Percentiles rank a stretch among this genome's conserved stretches.
Evolutionary conservation across 768 basidiomycete genomes (phyloP).

Genomic region (Infundibulicybe gibba): DNA sequence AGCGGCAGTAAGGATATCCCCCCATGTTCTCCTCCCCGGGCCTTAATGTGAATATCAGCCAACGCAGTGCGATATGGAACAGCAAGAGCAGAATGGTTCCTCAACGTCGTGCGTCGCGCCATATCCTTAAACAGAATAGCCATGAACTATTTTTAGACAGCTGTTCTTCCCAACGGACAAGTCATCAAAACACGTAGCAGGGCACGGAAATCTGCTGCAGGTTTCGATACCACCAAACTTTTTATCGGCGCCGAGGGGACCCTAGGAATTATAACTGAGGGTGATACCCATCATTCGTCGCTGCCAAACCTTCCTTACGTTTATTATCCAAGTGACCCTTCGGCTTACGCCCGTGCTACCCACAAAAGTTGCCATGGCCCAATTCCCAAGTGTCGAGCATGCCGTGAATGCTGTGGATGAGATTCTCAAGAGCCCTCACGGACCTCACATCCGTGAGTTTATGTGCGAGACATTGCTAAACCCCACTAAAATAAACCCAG

Average conservation of each 20-base stretch:
- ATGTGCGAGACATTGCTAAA: neutral
- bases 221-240: constrained; percentile 83
- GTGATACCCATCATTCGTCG: constrained; percentile 23
- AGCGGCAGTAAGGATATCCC: constrained; percentile 61
- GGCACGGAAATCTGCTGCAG: constrained; percentile 82
- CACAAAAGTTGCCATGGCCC: constrained; percentile 83
- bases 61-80: constrained; percentile 87
- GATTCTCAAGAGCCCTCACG: constrained; percentile 65
- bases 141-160: constrained; percentile 46
- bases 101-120: constrained; percentile 58
- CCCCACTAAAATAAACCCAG: constrained; percentile 26
- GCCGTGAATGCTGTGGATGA: constrained; percentile 84
- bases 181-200: constrained; percentile 83
- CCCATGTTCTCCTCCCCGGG: neutral
- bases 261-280: constrained; percentile 86
- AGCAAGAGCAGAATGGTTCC: constrained; percentile 84
- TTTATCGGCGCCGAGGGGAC: constrained; percentile 93
- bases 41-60: constrained; percentile 31
- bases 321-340: constrained; percentile 57
- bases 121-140: constrained; percentile 16
- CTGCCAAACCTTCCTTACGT: neutral
- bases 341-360: constrained; percentile 79
- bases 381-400: constrained; percentile 74
- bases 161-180: constrained; percentile 80
- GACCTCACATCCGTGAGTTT: constrained; percentile 69